Conservation (phyloP, 2,329 filamentous ascomycete genomes). For the Aotearoamyces nothofagi region DNA sequence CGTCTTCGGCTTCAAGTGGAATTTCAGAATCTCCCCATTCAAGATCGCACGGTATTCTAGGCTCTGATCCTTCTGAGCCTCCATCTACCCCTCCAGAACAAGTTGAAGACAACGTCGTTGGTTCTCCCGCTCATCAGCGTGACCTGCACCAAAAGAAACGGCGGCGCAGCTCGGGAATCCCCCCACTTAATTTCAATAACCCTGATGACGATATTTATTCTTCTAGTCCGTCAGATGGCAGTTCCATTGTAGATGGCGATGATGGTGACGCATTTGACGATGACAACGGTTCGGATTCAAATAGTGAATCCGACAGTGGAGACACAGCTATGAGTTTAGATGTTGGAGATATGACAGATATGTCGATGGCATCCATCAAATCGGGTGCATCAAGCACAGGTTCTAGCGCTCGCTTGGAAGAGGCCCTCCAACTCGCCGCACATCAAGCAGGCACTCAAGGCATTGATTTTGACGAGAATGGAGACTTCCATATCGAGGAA, state of each 20-base stretch:
- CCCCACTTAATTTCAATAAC: constrained; percentile 48
- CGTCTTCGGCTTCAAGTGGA: constrained; percentile 35
- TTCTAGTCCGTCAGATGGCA: constrained; percentile 63
- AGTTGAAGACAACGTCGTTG: constrained; percentile 40
- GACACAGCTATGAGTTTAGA: constrained; percentile 75
- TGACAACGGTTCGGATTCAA: constrained; percentile 33
- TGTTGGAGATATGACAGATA: constrained; percentile 48
- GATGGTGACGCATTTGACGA: constrained; percentile 24
- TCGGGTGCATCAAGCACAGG: constrained; percentile 40
- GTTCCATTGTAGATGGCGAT: constrained; percentile 29
- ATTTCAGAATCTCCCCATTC: constrained; percentile 11
- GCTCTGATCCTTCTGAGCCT: constrained; percentile 35
- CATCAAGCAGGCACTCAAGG: constrained; percentile 61
- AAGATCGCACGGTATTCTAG: constrained; percentile 16
- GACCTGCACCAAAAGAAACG: constrained; percentile 46
- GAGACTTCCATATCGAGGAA: constrained; percentile 32
- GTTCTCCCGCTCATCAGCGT: constrained; percentile 50
- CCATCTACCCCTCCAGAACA: constrained; percentile 48
- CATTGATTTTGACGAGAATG: constrained; percentile 36
- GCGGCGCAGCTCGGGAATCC: constrained; percentile 51
- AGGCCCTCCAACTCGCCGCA: constrained; percentile 62
- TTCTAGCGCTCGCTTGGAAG: constrained; percentile 61
- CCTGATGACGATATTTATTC: constrained; percentile 53
- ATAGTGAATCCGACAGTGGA: constrained; percentile 44
- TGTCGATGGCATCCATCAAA: constrained; percentile 46